A percentile compares a stretch with the other conserved stretches of the same genome.
Evolutionary conservation across 2,329 filamentous ascomycete species (phyloP).

Genomic region (Epichloe gansuensis): DNA sequence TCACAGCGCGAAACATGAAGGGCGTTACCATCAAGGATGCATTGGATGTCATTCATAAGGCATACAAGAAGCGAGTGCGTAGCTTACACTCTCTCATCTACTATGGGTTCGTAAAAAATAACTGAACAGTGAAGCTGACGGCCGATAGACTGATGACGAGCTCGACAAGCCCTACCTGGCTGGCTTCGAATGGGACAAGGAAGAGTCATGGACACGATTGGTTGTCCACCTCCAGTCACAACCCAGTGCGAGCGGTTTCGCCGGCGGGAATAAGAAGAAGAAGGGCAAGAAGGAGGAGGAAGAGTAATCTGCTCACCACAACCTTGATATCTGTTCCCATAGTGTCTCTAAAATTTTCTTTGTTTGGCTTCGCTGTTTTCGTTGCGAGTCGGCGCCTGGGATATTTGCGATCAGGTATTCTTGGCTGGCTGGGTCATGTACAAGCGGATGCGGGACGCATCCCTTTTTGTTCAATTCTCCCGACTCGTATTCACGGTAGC

Average conservation of each 20-base stretch:
- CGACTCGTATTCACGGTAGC: not conserved
- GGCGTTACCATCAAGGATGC: constrained; percentile 97
- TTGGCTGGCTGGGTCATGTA: constrained; percentile 16
- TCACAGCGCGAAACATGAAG: constrained; percentile 81
- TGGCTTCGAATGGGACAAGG: constrained; percentile 93
- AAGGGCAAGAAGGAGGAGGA: constrained; percentile 54
- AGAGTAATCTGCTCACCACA: constrained; percentile 19
- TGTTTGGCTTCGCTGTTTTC: constrained; percentile 27
- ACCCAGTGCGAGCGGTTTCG: constrained; percentile 37
- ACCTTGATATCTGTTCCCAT: constrained; percentile 27
- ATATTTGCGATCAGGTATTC: constrained; percentile 32
- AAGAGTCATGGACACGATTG: constrained; percentile 79
- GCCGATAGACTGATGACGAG: constrained; percentile 72
- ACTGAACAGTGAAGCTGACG: not conserved
- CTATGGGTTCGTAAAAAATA: not conserved
- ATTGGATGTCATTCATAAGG: constrained; percentile 87
- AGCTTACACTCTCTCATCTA: not conserved
- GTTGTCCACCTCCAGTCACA: constrained; percentile 75
- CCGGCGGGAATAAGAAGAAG: constrained; percentile 48
- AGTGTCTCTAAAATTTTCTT: constrained; percentile 21
- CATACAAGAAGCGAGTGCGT: constrained; percentile 88
- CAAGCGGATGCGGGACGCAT: constrained; percentile 15
- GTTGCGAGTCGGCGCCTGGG: constrained; percentile 27
- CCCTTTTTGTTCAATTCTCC: constrained; percentile 12
- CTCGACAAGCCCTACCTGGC: constrained; percentile 75